Percentiles rank a stretch among this genome's conserved stretches.
phyloP scores from a whole-genome alignment of 176 grass and related monocot genomes.

The Raddia guianensis region DNA sequence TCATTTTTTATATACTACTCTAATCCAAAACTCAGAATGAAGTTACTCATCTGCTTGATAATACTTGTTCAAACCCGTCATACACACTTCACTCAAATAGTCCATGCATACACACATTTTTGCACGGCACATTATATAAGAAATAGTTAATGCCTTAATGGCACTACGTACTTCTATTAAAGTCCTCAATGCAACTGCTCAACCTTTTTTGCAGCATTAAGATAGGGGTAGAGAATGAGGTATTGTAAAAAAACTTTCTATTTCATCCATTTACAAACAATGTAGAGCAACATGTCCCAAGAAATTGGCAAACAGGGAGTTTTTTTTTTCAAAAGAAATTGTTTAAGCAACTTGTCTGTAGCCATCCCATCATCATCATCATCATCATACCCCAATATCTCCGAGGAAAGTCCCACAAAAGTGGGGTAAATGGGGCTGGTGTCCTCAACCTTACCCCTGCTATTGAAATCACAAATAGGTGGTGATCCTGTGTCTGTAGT shows the following conservation, averaged over 20 bases:
- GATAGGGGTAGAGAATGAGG: neutral
- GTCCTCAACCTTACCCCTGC: too few species aligned
- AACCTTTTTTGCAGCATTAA: neutral
- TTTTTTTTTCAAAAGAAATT: neutral
- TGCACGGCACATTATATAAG: neutral
- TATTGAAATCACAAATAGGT: too few species aligned
- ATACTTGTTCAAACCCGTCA: neutral
- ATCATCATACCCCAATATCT: too few species aligned
- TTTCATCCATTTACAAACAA: slow-evolving; percentile 7
- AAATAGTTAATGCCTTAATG: neutral
- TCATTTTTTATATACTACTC: slow-evolving; percentile 21
- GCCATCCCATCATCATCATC: too few species aligned
- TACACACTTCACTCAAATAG: neutral
- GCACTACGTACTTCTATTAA: slow-evolving; percentile 4
- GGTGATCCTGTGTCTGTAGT: neutral
- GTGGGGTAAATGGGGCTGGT: too few species aligned
- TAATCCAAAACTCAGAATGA: slow-evolving; percentile 17
- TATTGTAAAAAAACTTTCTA: neutral
- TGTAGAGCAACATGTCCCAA: neutral
- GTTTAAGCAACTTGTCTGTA: too few species aligned
- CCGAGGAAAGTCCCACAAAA: too few species aligned
- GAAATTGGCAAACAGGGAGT: neutral
- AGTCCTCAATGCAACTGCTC: neutral
- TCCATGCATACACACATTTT: too few species aligned
- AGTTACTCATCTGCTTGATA: neutral